These are phyloP conservation scores for Tetrapisispora nanseiensis DNA, from an alignment of 805 yeast genomes.

Conservation along the genomic window DNA sequence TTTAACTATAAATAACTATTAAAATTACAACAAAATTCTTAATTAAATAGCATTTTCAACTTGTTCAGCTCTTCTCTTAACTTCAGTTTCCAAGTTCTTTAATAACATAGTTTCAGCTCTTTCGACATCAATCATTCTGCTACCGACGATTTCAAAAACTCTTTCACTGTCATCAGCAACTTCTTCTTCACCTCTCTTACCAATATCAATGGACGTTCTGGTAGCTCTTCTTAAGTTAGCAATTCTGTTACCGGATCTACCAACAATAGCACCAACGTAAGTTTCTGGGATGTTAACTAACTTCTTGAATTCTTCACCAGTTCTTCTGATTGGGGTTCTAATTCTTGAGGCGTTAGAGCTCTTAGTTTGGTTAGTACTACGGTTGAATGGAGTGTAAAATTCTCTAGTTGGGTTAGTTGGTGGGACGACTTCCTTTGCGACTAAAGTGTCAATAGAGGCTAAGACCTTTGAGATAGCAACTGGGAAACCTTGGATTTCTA, in stretches of 20 bases:
- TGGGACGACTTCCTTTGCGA: slow-evolving; percentile 19
- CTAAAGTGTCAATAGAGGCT: slow-evolving; percentile 36
- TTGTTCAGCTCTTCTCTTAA: slow-evolving; percentile 36
- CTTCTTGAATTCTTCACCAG: slow-evolving; percentile 9
- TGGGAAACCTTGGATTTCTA: slow-evolving; percentile 77
- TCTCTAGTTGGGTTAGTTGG: slow-evolving; percentile 20
- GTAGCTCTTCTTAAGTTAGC: slow-evolving; percentile 73
- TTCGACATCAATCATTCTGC: slow-evolving; percentile 35
- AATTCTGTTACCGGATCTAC: slow-evolving; percentile 75
- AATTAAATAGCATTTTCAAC: background rate
- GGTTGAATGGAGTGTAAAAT: slow-evolving; percentile 49
- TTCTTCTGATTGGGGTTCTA: slow-evolving; percentile 2
- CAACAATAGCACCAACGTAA: slow-evolving; percentile 83
- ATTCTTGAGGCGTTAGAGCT: slow-evolving; percentile 3
- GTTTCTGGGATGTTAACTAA: slow-evolving; percentile 51
- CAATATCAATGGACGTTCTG: slow-evolving; percentile 71
- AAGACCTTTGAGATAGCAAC: slow-evolving; percentile 54
- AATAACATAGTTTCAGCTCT: slow-evolving; percentile 49
- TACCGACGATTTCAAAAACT: slow-evolving; percentile 61
- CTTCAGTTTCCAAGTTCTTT: slow-evolving; percentile 50
- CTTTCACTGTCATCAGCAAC: slow-evolving; percentile 38
- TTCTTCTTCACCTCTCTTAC: slow-evolving; percentile 48
- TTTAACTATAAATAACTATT: background rate
- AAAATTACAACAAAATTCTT: background rate
- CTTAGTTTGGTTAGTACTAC: slow-evolving; percentile 3